Conservation (phyloP, 768 basidiomycete genomes). For the Phanerodontia chrysosporium region DNA sequence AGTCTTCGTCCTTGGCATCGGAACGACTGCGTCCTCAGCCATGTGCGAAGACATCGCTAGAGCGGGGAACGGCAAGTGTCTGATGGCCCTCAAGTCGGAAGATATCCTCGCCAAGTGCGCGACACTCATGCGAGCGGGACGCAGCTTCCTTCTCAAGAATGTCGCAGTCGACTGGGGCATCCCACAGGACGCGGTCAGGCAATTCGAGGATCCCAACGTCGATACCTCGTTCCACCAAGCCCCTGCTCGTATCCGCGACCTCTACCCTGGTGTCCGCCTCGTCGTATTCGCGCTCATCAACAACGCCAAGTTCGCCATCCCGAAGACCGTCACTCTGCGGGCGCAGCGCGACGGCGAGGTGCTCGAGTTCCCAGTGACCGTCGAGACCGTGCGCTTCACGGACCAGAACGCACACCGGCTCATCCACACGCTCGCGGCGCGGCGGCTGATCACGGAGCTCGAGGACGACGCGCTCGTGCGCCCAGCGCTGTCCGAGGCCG, state of each 20-base stretch:
- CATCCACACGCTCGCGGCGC: constrained; percentile 53
- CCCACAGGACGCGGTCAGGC: neutral
- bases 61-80: constrained; percentile 45
- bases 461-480: constrained; percentile 23
- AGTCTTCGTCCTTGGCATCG: constrained; percentile 61
- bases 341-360: constrained; percentile 22
- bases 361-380: constrained; percentile 15
- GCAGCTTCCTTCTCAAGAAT: constrained; percentile 40
- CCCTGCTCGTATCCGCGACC: constrained; percentile 25
- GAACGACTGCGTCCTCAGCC: constrained; percentile 42
- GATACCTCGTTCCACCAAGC: constrained; percentile 25
- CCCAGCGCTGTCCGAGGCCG: constrained; percentile 21
- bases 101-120: constrained; percentile 47
- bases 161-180: constrained; percentile 45
- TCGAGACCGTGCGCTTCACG: constrained; percentile 23
- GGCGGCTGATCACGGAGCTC: constrained; percentile 47
- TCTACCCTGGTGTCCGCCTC: constrained; percentile 32
- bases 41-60: constrained; percentile 50
- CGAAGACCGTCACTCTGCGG: constrained; percentile 23
- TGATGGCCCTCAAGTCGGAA: constrained; percentile 43
- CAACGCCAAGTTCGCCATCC: constrained; percentile 15
- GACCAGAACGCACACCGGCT: constrained; percentile 22
- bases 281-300: constrained; percentile 30
- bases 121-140: constrained; percentile 46
- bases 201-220: neutral